A percentile compares a stretch with the other conserved stretches of the same genome.
These are phyloP conservation scores for Aspergillus japonicus DNA, from an alignment of 2,329 filamentous ascomycete species.

Conservation along the genomic window DNA sequence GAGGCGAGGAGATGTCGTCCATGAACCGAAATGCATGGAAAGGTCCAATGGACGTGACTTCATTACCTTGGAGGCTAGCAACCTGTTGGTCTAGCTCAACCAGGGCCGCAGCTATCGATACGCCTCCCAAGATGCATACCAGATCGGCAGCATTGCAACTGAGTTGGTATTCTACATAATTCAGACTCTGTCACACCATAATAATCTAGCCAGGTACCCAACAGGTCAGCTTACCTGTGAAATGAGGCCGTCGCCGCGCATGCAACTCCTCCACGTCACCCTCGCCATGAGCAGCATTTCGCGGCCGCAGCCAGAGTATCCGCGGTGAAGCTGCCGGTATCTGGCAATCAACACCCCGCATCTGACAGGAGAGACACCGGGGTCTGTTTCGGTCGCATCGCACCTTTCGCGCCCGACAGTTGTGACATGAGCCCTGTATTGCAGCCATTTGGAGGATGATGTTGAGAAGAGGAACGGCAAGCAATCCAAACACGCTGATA, in stretches of 20 bases:
- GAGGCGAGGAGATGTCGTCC: no score
- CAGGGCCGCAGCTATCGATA: constrained; percentile 1
- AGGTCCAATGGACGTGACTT: neutral
- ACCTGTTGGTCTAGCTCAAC: constrained; percentile 1
- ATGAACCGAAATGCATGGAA: constrained; percentile 1
- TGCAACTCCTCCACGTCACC: neutral
- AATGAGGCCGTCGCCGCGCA: constrained; percentile 2
- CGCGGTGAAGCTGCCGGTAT: constrained; percentile 2
- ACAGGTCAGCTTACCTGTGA: neutral
- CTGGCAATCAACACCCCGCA: neutral
- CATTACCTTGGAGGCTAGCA: neutral
- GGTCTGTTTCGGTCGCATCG: constrained; percentile 7
- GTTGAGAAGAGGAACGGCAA: neutral
- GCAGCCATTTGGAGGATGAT: neutral
- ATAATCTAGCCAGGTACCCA: no score
- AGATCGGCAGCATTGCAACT: neutral
- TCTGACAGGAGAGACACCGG: constrained; percentile 5
- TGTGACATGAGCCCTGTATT: neutral
- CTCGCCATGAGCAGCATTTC: neutral
- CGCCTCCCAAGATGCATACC: neutral
- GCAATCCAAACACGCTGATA: neutral
- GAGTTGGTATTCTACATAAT: neutral
- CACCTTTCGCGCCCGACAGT: constrained; percentile 11
- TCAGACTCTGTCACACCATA: neutral
- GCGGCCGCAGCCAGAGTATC: constrained; percentile 4